Evolutionary conservation across 2,329 filamentous ascomycete species (phyloP).

Genomic region (Leptodontidium sp.): DNA sequence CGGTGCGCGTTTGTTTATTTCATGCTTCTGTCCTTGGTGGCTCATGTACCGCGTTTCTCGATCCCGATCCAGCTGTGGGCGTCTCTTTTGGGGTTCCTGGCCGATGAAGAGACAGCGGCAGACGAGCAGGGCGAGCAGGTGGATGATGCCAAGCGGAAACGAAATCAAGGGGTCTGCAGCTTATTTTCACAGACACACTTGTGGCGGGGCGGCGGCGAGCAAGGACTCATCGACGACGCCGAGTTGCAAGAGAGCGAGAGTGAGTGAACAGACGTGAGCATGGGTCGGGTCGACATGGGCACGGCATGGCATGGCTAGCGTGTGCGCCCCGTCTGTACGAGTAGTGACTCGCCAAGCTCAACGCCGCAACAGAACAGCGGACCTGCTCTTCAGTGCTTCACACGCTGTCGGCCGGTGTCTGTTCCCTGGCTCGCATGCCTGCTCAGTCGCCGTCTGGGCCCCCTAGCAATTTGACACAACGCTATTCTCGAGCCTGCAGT

Average conservation of each 20-base stretch:
- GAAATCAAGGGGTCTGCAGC: constrained; percentile 32
- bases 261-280: constrained; percentile 2
- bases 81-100: neutral
- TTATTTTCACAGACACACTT: constrained; percentile 9
- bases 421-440: constrained; percentile 11
- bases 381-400: neutral
- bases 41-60: neutral
- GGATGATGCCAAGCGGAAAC: constrained; percentile 11
- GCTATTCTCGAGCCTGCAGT: constrained; percentile 15
- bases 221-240: constrained; percentile 10
- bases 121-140: neutral
- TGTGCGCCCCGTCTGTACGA: neutral
- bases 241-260: neutral
- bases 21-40: neutral
- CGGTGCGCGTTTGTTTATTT: neutral
- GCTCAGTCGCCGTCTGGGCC: neutral
- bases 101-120: neutral
- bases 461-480: constrained; percentile 37
- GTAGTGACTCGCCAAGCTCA: constrained; percentile 18
- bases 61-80: neutral
- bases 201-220: neutral
- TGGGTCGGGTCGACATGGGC: constrained; percentile 12
- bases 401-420: neutral
- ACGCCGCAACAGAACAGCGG: constrained; percentile 29
- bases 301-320: neutral